Conservation (phyloP, 164 flowering plant species). For the Aristolochia contorta region DNA sequence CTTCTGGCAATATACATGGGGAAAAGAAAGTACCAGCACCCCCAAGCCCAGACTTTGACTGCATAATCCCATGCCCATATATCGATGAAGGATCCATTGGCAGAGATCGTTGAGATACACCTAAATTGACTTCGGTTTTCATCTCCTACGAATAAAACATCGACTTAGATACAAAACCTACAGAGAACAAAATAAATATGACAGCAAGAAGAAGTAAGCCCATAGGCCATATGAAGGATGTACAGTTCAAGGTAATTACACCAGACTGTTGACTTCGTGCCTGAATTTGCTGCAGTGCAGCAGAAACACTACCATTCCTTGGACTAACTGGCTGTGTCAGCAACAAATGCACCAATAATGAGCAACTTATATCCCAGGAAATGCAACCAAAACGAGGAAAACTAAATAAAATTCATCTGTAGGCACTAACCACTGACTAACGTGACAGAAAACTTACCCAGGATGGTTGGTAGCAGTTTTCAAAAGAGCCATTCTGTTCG, state of each 20-base stretch:
- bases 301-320: conserved; percentile 63
- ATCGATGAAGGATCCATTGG: conserved; percentile 78
- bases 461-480: conserved; percentile 65
- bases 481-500: conserved; percentile 69
- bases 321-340: conserved; percentile 69
- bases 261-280: conserved; percentile 42
- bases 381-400: background rate
- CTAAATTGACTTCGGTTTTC: conserved; percentile 56
- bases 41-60: conserved; percentile 67
- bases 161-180: background rate
- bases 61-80: conserved; percentile 72
- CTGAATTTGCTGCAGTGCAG: conserved; percentile 79
- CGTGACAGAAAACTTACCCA: conserved; percentile 32
- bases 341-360: conserved; percentile 13
- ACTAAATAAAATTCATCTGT: background rate
- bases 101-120: conserved; percentile 52
- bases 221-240: background rate
- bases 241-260: conserved; percentile 33
- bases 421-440: background rate
- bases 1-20: background rate
- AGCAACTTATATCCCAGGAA: background rate
- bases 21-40: conserved; percentile 42
- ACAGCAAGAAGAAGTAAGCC: background rate
- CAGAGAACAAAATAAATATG: background rate
- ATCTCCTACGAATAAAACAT: conserved; percentile 42